Evolutionary conservation across 352 stramenopile genomes (phyloP), one percentile per base, ranked within the genome.

Genomic region (Globisporangium apiculatum): DNA sequence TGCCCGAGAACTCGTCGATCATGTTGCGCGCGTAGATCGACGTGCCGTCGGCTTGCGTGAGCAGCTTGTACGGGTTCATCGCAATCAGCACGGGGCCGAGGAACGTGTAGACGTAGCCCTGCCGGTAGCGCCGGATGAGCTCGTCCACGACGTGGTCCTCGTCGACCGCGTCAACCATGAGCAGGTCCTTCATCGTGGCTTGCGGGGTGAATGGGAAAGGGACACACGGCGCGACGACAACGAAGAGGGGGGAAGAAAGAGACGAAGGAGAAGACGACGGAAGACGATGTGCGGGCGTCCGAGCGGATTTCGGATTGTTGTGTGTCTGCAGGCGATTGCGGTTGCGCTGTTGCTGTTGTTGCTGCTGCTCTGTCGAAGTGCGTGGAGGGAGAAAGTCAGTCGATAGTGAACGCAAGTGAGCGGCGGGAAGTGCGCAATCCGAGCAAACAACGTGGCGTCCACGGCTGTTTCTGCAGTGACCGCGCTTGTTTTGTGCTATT

Each of bases 41-140:
- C 67, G 64, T 65, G 41, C 80, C 80, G 55, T 79, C 68, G 61
- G 73, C 73, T 63, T 86, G 73, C 51, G 64, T 73, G 53, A 90
- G 67, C 75, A 87, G 62, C 73, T 94, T 93, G 80, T 95, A 97
- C 49, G 88, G 88, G 73, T 97, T 97, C 66, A 92, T 83, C 52
- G 86, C 85, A 63, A 96, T 91, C 42, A 96, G 82, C 57, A 97
- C 86, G 40, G 84, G 83, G 0, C 89, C 89, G n/a, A 96, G 87
- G 75, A 95, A 96, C 70, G 77, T 96, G 77, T 97, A 96, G 48
- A 95, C 85, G 65, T 94, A 75, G 62, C 85, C 71, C 53, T 87
- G 80, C 52, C 69, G 70, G 69, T 94, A 95, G 60, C 87, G 83
- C 69, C 62, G 68, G 36, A 89, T 68, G 43, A 97, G 71, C 64